These are phyloP conservation scores for Trichoderma sp. DNA, from an alignment of 2,329 filamentous ascomycete genomes.

Conservation along the genomic window DNA sequence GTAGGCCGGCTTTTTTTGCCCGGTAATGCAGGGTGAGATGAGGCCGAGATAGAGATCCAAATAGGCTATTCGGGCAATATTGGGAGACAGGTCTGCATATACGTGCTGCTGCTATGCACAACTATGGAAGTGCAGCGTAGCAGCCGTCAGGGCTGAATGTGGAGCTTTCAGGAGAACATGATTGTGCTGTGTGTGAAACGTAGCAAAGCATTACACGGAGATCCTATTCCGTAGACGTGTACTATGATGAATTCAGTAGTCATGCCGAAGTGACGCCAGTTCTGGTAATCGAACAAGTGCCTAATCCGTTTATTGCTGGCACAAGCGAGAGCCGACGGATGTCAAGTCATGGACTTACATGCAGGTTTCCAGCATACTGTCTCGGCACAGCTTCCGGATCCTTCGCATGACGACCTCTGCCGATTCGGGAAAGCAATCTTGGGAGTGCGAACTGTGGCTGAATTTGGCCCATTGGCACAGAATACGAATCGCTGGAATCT, in stretches of 20 bases:
- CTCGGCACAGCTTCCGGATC: neutral
- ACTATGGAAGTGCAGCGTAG: neutral
- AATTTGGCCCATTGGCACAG: neutral
- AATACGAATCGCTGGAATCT: neutral
- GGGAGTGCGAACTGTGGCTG: neutral
- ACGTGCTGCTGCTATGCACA: neutral
- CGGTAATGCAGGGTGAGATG: conserved; percentile 7
- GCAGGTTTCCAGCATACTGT: neutral
- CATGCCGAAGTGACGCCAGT: neutral
- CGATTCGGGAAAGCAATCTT: neutral
- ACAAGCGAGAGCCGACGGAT: neutral
- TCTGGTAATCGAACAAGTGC: neutral
- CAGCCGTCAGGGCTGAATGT: neutral
- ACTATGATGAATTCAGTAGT: neutral
- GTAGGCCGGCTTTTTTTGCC: neutral
- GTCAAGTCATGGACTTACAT: neutral
- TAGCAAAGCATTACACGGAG: neutral
- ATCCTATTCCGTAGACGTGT: neutral
- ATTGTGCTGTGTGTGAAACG: conserved; percentile 3
- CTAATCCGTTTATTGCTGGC: neutral
- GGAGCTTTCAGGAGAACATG: neutral
- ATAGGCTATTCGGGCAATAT: neutral
- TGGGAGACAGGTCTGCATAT: neutral
- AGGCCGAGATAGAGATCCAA: neutral
- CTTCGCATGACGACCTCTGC: neutral